Evolutionary conservation across 805 yeast genomes (phyloP), one percentile per base, ranked within the genome.

Genomic region (Jamesozyma gamospora): DNA sequence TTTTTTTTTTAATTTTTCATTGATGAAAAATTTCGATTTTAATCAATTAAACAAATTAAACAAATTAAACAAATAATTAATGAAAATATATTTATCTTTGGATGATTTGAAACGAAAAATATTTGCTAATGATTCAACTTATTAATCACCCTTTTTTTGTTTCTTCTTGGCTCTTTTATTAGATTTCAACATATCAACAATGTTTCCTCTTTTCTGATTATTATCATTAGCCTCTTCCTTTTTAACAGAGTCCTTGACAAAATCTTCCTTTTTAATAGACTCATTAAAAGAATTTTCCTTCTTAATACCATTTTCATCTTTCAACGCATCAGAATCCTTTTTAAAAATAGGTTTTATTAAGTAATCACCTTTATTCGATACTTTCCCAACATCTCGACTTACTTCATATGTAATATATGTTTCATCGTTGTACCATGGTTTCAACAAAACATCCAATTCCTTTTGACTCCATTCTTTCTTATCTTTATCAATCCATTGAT

Each of bases 321-420:
- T 34, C 19, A 19, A 26, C 11, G 21, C 12, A 11, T 37, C 32
- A 14, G 19, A 28, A 14, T 32, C 39, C 36, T 37, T 29, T 21
- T 34, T 36, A 19, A 42, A 18, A 12, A 39, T 28, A 11, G 67
- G 65, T 26, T 60, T 50, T 1, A 46, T 52, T 37, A 66, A 43
- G 27, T 58, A 53, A 24, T 50, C 52, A 1, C 62, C 66, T 32
- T 82, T 72, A 37, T 67, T 70, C 2, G 62, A 50, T 0, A 74
- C 68, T 34, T 75, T 79, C 1, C 92, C 92, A 10, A 85, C 88
- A 16, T 70, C 78, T 21, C 60, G 63, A 3, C 70, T 56, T 2
- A 85, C 94, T 37, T 67, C 66, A 52, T 70, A 75, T 55, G 74
- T 69, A 28, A 67, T 69, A 39, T 82, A 53, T n/a, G 53, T 49